Percentiles rank a stretch among this genome's conserved stretches.
Conservation (phyloP, 2,329 filamentous ascomycete species). For the Magnaporthales sp. region DNA sequence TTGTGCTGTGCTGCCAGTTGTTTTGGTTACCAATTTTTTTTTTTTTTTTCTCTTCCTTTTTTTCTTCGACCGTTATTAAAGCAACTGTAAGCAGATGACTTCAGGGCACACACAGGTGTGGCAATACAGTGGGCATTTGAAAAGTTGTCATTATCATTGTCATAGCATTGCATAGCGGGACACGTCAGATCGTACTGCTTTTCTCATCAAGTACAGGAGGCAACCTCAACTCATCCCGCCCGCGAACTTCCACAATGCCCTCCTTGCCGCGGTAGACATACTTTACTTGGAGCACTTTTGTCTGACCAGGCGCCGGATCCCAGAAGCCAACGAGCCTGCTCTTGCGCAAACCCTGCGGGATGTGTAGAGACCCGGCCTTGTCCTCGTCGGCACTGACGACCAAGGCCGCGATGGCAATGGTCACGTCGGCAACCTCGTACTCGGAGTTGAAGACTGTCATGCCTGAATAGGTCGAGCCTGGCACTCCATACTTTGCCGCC, state of each 20-base stretch:
- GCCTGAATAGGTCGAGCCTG: conserved; percentile 11
- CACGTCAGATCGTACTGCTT: not conserved
- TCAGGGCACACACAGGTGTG: too few relatives aligned
- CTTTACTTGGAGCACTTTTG: conserved; percentile 36
- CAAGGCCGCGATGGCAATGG: conserved; percentile 36
- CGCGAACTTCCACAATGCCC: conserved; percentile 24
- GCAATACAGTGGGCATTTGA: not conserved
- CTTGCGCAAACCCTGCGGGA: conserved; percentile 33
- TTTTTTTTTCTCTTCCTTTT: too few relatives aligned
- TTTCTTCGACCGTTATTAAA: not conserved
- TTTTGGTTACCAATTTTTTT: too few relatives aligned
- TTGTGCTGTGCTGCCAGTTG: not conserved
- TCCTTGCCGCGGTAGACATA: conserved; percentile 31
- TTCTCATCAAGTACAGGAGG: conserved; percentile 12
- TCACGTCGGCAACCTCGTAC: conserved; percentile 40
- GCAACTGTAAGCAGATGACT: not conserved
- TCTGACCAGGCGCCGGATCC: conserved; percentile 35
- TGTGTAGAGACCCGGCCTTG: conserved; percentile 17
- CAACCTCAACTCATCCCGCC: conserved; percentile 25
- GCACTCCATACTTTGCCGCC: conserved; percentile 38
- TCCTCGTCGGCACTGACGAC: conserved; percentile 19
- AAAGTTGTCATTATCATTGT: not conserved
- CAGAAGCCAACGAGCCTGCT: conserved; percentile 39
- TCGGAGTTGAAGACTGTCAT: conserved; percentile 17
- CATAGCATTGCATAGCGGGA: not conserved